Evolutionary conservation across 2,329 filamentous ascomycete species (phyloP).

Genomic region (Huntiella bhutanensis): DNA sequence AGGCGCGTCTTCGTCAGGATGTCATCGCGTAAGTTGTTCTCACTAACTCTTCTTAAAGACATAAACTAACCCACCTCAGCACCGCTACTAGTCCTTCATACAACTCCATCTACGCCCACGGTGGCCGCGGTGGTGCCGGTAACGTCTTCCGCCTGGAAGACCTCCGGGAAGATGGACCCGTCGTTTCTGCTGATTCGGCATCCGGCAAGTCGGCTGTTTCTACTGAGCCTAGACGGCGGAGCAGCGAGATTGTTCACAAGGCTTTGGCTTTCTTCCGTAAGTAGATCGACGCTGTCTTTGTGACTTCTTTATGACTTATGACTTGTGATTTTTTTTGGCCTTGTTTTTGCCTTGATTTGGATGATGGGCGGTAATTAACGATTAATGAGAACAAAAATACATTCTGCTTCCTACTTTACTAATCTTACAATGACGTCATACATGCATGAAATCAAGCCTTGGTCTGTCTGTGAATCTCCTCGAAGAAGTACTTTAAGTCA

Average conservation of each 20-base stretch:
- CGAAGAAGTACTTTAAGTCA: conserved; percentile 79
- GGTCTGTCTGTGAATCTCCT: conserved; percentile 65
- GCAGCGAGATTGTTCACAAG: conserved; percentile 20
- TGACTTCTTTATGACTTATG: background rate
- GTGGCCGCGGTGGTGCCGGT: conserved; percentile 57
- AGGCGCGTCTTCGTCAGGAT: conserved; percentile 67
- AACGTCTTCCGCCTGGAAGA: conserved; percentile 38
- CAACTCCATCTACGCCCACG: conserved; percentile 23
- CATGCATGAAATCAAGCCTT: conserved; percentile 19
- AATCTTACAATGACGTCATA: background rate
- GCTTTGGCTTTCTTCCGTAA: conserved; percentile 10
- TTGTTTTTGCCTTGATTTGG: background rate
- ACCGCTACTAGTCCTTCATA: conserved; percentile 28
- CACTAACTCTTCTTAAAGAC: background rate
- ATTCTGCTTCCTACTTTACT: background rate
- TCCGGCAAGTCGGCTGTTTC: conserved; percentile 15
- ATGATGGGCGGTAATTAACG: background rate
- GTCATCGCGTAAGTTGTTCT: conserved; percentile 43
- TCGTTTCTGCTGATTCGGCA: background rate
- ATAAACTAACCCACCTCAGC: conserved; percentile 18
- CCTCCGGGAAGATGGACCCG: conserved; percentile 12
- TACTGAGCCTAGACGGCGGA: conserved; percentile 13
- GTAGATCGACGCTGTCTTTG: conserved; percentile 1
- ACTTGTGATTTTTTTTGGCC: background rate
- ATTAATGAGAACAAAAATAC: background rate